phyloP scores from a whole-genome alignment of 768 basidiomycete species.

The Tulasnella sp. region DNA sequence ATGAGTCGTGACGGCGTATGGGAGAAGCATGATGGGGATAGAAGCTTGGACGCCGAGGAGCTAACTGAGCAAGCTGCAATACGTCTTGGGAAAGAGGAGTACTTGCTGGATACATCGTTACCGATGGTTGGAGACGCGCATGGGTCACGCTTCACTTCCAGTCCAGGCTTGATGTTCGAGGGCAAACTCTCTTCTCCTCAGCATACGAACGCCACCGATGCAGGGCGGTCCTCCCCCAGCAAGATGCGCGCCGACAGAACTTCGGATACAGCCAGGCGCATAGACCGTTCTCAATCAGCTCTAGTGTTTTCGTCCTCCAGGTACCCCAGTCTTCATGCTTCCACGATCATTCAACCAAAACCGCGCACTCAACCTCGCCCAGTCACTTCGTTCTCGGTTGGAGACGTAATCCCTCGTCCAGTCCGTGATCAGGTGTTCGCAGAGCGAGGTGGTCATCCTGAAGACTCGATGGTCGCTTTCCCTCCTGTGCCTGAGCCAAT shows the following conservation, averaged over 20 bases:
- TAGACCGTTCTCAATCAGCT: slow-evolving; percentile 1
- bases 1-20: slow-evolving; percentile 9
- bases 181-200: background rate
- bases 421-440: background rate
- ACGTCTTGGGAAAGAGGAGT: slow-evolving; percentile 15
- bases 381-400: background rate
- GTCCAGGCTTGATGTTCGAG: background rate
- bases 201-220: background rate
- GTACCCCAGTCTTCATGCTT: background rate
- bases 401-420: background rate
- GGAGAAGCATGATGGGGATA: slow-evolving; percentile 3
- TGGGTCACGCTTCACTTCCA: background rate
- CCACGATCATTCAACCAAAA: background rate
- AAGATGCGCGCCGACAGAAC: background rate
- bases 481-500: background rate
- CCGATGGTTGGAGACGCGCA: background rate
- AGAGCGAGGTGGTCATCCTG: background rate
- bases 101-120: slow-evolving; percentile 16
- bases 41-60: slow-evolving; percentile 16
- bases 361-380: background rate
- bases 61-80: background rate
- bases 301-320: background rate
- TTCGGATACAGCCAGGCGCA: background rate
- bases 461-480: background rate
- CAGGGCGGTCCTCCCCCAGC: background rate